Evolutionary conservation across 257 asterid species (phyloP), one percentile per base, ranked within the genome.

Genomic region (Cinchona pubescens): DNA sequence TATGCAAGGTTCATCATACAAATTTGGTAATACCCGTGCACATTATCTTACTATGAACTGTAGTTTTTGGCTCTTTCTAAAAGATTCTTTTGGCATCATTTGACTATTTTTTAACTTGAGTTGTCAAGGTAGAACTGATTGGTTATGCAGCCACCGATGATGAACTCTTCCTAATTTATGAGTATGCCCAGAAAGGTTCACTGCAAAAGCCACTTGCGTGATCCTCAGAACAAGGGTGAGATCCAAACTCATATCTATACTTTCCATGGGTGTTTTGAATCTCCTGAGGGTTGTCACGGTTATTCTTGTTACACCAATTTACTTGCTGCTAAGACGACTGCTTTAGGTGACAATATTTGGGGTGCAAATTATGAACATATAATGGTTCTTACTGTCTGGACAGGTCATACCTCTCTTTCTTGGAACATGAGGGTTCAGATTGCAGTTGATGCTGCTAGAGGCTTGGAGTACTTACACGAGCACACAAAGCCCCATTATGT

Each of bases 381-480:
- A 19, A 25, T 56, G 38, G 46, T 65, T 74, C 27, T 73, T 40
- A 8, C 82, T 72, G 53, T 79, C 73, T 74, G 69, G 61, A 59
- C 73, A 94, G 99, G 97, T 45, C 93, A 94, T 75, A 92, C 97
- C 40, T 80, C 96, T 4, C 80, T 94, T 32, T 91, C 99, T 5
- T 95, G 99, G 99, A 88, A 90, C 71, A 79, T 86, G 94, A 89
- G 99, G 84, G 87, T 95, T 74, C 97, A 92, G 83, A 89, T 95
- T 82, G 97, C 96, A n/a, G 96, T 95, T n/a, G 99, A 95, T 84
- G 88, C 99, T 76, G 98, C 97, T 72, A 85, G 96, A 86, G 99
- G 98, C 76, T 79, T 95, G 48, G 99, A 95, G 82, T 95, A 95
- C 86, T 88, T 95, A 84, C 99, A 95, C 11, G 99, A 95, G 81